A percentile compares a stretch with the other conserved stretches of the same genome.
phyloP scores from a whole-genome alignment of 176 grass and related monocot species.

The Oryza brachyantha region DNA sequence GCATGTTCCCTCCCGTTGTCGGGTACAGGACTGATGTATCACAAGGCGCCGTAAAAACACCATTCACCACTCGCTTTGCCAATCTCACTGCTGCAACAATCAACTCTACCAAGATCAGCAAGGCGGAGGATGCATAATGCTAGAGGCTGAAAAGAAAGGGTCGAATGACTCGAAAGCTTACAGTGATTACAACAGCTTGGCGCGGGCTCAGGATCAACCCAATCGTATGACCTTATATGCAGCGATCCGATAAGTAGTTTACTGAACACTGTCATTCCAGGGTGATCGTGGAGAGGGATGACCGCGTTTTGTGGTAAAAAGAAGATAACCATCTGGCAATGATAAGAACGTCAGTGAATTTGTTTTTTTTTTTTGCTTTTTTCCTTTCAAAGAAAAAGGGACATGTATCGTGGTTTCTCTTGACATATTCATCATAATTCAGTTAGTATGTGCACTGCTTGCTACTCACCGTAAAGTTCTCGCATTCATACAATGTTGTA shows the following conservation, averaged over 20 bases:
- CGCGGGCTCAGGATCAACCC: conserved; percentile 34
- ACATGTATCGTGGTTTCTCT: neutral
- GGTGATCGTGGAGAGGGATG: conserved; percentile 91
- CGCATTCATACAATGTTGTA: conserved; percentile 55
- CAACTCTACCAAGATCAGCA: neutral
- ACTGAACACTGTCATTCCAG: conserved; percentile 92
- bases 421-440: neutral
- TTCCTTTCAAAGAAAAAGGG: too few species aligned
- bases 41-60: conserved; percentile 62
- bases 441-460: neutral
- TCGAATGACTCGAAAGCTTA: neutral
- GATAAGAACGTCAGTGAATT: conserved; percentile 12
- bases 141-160: neutral
- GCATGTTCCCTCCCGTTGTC: conserved; percentile 79
- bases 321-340: conserved; percentile 73
- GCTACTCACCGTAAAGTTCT: conserved; percentile 70
- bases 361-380: too few species aligned
- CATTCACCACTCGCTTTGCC: conserved; percentile 63
- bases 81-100: conserved; percentile 64
- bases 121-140: neutral
- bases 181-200: neutral
- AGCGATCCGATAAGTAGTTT: conserved; percentile 81
- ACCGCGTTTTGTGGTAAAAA: conserved; percentile 68
- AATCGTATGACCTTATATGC: conserved; percentile 85
- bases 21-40: conserved; percentile 78